These are phyloP conservation scores for Penicillium sp. DNA, from an alignment of 2,329 filamentous ascomycete species.

Conservation along the genomic window DNA sequence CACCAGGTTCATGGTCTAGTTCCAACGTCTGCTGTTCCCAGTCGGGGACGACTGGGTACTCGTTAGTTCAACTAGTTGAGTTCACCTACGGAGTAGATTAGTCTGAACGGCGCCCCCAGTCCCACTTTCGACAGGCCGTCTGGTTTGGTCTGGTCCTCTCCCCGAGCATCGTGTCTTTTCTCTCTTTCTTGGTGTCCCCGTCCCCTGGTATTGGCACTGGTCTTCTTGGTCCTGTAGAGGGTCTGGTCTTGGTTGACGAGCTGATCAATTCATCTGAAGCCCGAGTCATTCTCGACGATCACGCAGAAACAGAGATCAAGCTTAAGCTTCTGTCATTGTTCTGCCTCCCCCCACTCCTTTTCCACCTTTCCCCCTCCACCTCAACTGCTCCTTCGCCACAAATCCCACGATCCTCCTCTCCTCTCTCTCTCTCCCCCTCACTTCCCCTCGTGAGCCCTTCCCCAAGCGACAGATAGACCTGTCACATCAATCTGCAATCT, in stretches of 20 bases:
- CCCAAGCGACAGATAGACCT: not conserved
- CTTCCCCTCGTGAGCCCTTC: not conserved
- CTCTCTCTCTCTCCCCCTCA: not conserved
- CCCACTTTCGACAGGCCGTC: not conserved
- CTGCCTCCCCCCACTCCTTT: conserved; percentile 16
- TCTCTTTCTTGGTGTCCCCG: not conserved
- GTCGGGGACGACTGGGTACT: conserved; percentile 1
- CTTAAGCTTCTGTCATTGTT: conserved; percentile 8
- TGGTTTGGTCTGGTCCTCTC: conserved; percentile 7
- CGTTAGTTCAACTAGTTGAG: too few relatives aligned
- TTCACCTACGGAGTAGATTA: not conserved
- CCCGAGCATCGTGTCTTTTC: conserved; percentile 1
- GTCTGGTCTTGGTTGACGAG: conserved; percentile 12
- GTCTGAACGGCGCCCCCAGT: conserved; percentile 12
- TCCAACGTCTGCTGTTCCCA: conserved; percentile 17
- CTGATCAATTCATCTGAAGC: not conserved
- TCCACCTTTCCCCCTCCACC: conserved; percentile 14
- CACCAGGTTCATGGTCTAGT: conserved; percentile 1
- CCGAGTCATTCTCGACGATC: not conserved
- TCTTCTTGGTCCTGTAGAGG: conserved; percentile 2
- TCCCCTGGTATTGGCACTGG: not conserved
- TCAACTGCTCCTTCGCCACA: conserved; percentile 6
- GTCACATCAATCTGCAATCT: not conserved
- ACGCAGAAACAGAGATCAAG: not conserved
- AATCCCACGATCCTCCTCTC: not conserved